A percentile compares a stretch with the other conserved stretches of the same genome.
phyloP scores from a whole-genome alignment of 2,329 filamentous ascomycete genomes.

The Fusarium sp. region DNA sequence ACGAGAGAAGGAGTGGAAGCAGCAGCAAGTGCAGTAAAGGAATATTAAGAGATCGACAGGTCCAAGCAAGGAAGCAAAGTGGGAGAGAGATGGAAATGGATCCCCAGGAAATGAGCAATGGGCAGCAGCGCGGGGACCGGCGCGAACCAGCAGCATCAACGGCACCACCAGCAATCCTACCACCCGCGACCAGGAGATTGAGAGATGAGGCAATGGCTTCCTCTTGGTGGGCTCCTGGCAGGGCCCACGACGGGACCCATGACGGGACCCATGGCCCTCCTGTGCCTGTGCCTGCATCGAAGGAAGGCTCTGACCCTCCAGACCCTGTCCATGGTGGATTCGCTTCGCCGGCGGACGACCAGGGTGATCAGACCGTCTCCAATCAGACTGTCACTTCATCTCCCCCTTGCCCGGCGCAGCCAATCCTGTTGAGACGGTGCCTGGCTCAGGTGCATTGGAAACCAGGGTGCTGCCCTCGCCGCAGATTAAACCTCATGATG shows the following conservation, averaged over 20 bases:
- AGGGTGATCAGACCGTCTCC: constrained; percentile 43
- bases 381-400: constrained; percentile 42
- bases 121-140: constrained; percentile 37
- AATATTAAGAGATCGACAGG: constrained; percentile 44
- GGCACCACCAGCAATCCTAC: constrained; percentile 25
- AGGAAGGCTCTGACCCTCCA: constrained; percentile 22
- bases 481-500: constrained; percentile 38
- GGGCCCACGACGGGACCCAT: constrained; percentile 16
- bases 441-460: constrained; percentile 26
- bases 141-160: constrained; percentile 25
- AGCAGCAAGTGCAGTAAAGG: constrained; percentile 24
- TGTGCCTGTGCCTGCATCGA: constrained; percentile 30
- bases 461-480: constrained; percentile 31
- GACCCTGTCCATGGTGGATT: constrained; percentile 31
- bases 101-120: constrained; percentile 45
- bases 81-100: constrained; percentile 39
- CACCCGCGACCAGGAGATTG: constrained; percentile 37
- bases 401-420: constrained; percentile 37
- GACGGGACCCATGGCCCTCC: constrained; percentile 19
- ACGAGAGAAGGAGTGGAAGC: constrained; percentile 34
- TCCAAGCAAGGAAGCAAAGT: constrained; percentile 17
- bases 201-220: constrained; percentile 37
- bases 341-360: constrained; percentile 15
- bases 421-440: constrained; percentile 39
- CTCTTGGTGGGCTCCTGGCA: constrained; percentile 28